Evolutionary conservation across 805 yeast genomes (phyloP).

Genomic region (Sugiyamaella smithiae): DNA sequence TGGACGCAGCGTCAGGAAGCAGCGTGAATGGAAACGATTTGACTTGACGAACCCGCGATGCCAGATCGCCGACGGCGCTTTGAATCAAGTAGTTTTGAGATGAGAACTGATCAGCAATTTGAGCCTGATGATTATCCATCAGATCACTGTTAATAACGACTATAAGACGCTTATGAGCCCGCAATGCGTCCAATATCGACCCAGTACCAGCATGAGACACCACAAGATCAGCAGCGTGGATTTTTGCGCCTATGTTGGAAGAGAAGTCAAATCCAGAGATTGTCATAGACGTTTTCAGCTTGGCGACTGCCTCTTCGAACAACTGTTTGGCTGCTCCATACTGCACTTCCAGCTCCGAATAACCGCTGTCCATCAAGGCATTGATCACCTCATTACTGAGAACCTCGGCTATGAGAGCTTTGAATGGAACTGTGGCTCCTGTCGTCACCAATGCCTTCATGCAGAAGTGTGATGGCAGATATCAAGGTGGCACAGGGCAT

Average conservation of each 20-base stretch:
- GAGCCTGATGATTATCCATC: constrained; percentile 86
- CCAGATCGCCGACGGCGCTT: constrained; percentile 10
- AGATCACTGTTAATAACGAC: constrained; percentile 68
- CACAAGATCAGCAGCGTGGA: constrained; percentile 53
- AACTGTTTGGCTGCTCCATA: constrained; percentile 45
- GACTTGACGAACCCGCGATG: background rate
- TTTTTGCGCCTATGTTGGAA: constrained; percentile 40
- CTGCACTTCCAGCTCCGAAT: constrained; percentile 49
- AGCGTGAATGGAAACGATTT: constrained; percentile 11
- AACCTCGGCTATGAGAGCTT: constrained; percentile 49
- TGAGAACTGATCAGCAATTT: constrained; percentile 62
- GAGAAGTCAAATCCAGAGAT: constrained; percentile 50
- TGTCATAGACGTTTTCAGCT: constrained; percentile 6
- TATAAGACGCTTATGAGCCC: constrained; percentile 54
- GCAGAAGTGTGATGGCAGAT: background rate
- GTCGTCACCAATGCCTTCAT: constrained; percentile 58
- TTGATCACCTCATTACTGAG: constrained; percentile 38
- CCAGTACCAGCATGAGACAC: constrained; percentile 94
- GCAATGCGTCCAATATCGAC: constrained; percentile 74
- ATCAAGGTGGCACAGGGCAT: too few species aligned
- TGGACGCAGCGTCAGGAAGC: constrained; percentile 19
- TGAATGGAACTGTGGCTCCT: constrained; percentile 90
- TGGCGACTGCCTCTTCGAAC: constrained; percentile 5
- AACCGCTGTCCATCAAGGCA: constrained; percentile 39
- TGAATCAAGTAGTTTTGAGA: constrained; percentile 11